Conservation (phyloP, 108 stramenopile species). For the Conticribra guillardii region DNA sequence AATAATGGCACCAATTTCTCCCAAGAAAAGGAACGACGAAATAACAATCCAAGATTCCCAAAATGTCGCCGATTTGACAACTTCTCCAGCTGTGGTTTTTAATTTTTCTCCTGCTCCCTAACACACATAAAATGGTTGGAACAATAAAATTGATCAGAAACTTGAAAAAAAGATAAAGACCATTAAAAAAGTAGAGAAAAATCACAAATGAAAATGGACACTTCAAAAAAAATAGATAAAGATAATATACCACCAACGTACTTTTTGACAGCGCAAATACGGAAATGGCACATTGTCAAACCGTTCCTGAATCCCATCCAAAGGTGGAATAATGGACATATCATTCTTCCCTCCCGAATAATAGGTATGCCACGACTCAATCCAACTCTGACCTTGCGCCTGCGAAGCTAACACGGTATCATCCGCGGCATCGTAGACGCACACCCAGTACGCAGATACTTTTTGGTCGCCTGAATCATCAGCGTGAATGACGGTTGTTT, state of each 20-base stretch:
- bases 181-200: too few species aligned
- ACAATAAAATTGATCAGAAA: too few species aligned
- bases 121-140: too few species aligned
- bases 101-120: conserved; percentile 46
- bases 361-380: conserved; percentile 44
- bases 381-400: conserved; percentile 26
- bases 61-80: conserved; percentile 34
- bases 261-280: conserved; percentile 40
- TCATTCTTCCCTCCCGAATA: too few species aligned
- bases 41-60: conserved; percentile 43
- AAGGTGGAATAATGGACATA: too few species aligned
- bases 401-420: conserved; percentile 23
- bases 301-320: too few species aligned
- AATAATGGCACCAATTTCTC: conserved; percentile 8
- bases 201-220: too few species aligned
- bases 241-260: too few species aligned
- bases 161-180: too few species aligned
- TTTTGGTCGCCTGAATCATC: not conserved
- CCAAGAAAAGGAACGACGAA: conserved; percentile 6
- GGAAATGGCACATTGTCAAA: conserved; percentile 26
- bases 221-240: too few species aligned
- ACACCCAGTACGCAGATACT: conserved; percentile 35
- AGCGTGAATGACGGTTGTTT: conserved; percentile 21
- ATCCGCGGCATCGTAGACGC: conserved; percentile 36
- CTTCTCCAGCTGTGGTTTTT: conserved; percentile 31